A percentile compares a stretch with the other conserved stretches of the same genome.
phyloP scores from a whole-genome alignment of 2,329 filamentous ascomycete species.

The Aspergillus thermomutatus region DNA sequence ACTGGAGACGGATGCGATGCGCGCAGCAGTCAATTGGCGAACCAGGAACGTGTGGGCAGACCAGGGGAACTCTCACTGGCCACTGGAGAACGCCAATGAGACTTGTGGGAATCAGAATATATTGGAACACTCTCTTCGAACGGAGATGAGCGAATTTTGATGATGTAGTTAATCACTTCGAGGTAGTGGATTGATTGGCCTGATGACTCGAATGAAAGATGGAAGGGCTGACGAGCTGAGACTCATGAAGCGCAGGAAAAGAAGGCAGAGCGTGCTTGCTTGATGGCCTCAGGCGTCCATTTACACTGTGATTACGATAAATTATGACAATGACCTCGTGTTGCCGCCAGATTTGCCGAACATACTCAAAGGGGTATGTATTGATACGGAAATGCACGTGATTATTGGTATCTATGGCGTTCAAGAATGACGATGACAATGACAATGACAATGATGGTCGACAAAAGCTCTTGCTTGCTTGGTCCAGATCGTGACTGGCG shows the following conservation, averaged over 20 bases:
- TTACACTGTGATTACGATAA: not conserved
- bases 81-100: constrained; percentile 18
- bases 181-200: constrained; percentile 5
- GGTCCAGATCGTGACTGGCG: not conserved
- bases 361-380: not conserved
- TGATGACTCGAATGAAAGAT: constrained; percentile 2
- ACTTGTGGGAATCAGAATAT: constrained; percentile 2
- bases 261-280: not conserved
- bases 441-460: not conserved
- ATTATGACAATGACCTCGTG: not conserved
- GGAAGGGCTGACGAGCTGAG: constrained; percentile 5
- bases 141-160: not conserved
- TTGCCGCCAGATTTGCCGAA: not conserved
- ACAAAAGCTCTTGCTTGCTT: not conserved
- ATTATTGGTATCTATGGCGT: not conserved
- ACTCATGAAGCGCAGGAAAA: not conserved
- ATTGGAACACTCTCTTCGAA: constrained; percentile 5
- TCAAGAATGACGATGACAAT: not conserved
- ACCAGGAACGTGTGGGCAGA: constrained; percentile 30
- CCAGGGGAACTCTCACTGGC: constrained; percentile 22
- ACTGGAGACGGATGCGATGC: constrained; percentile 27
- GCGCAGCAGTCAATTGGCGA: constrained; percentile 37
- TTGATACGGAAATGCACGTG: constrained; percentile 2
- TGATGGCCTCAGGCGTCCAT: not conserved
- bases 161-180: not conserved